These are phyloP conservation scores for Blastomyces emzantsi DNA, from an alignment of 2,329 filamentous ascomycete genomes.

Conservation along the genomic window DNA sequence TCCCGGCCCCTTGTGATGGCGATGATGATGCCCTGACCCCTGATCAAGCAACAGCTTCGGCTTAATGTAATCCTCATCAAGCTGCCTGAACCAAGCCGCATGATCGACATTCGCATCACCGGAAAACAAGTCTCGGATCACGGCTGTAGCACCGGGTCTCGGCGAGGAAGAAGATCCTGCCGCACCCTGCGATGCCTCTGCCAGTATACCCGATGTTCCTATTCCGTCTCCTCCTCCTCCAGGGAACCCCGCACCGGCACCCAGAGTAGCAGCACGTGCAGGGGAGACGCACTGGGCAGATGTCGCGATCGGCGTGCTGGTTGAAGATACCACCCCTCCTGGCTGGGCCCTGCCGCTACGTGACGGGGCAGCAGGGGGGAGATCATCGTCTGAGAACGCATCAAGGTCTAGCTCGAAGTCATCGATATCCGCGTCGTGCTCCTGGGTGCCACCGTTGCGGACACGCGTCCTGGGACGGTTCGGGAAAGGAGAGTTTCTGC, in stretches of 20 bases:
- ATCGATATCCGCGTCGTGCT: constrained; percentile 25
- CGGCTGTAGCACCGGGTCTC: constrained; percentile 55
- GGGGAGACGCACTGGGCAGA: neutral
- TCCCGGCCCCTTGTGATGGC: constrained; percentile 28
- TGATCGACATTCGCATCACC: constrained; percentile 69
- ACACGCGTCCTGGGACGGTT: neutral
- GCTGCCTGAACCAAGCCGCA: constrained; percentile 76
- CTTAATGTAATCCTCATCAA: constrained; percentile 96
- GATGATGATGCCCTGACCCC: constrained; percentile 28
- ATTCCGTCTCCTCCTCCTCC: constrained; percentile 4
- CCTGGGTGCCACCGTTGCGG: constrained; percentile 15
- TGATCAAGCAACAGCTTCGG: constrained; percentile 78
- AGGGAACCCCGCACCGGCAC: constrained; percentile 3
- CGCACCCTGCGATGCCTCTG: neutral
- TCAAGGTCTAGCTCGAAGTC: constrained; percentile 36
- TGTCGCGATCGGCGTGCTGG: constrained; percentile 9
- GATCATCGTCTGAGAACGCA: constrained; percentile 46
- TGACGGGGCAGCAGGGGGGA: constrained; percentile 46
- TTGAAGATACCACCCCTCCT: constrained; percentile 5
- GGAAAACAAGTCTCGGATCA: constrained; percentile 70
- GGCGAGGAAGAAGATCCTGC: constrained; percentile 9
- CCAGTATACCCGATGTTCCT: constrained; percentile 2
- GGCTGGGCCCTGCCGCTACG: constrained; percentile 9
- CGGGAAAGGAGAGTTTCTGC: constrained; percentile 18
- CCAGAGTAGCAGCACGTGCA: neutral